Conservation (phyloP, 805 yeast species). For the Jamesozyma lodderae region DNA sequence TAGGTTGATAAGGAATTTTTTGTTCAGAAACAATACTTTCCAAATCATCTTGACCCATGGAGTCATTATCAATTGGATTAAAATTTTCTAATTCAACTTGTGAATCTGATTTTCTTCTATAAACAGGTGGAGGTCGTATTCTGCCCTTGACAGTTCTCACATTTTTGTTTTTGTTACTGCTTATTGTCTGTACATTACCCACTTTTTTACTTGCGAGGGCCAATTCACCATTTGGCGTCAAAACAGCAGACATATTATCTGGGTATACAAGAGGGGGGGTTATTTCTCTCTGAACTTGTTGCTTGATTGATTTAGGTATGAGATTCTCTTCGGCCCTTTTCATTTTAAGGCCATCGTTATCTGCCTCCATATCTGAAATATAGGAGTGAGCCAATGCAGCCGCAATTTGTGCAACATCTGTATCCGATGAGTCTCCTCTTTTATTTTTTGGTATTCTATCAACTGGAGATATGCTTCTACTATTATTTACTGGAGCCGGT, state of each 20-base stretch:
- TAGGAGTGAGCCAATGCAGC: constrained; percentile 20
- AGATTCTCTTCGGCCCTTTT: neutral
- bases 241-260: no score
- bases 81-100: neutral
- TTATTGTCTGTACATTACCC: neutral
- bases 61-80: no score
- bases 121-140: constrained; percentile 1
- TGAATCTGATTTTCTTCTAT: neutral
- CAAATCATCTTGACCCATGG: neutral
- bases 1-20: no score
- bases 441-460: neutral
- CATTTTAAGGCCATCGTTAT: neutral
- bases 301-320: constrained; percentile 1
- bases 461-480: neutral
- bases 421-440: neutral
- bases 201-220: neutral
- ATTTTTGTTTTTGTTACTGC: neutral
- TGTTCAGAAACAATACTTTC: neutral
- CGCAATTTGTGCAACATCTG: constrained; percentile 11
- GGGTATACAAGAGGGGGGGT: neutral
- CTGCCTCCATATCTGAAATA: constrained; percentile 6
- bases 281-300: constrained; percentile 1
- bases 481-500: neutral
- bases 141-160: neutral
- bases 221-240: no score